These are phyloP conservation scores for Podila epigama DNA, from an alignment of 192 early-diverging fungal species.

Conservation along the genomic window DNA sequence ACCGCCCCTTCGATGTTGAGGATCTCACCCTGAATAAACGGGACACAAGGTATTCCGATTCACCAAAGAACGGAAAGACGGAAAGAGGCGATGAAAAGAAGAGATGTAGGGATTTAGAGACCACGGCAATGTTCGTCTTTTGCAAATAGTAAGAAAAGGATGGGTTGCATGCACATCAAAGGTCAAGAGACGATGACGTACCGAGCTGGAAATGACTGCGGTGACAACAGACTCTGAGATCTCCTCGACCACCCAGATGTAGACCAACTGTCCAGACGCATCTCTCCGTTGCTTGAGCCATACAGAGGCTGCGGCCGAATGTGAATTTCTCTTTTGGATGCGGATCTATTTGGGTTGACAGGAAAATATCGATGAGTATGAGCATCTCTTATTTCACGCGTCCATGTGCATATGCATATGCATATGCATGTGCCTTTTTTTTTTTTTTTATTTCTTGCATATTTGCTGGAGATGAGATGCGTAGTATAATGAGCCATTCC, in stretches of 20 bases:
- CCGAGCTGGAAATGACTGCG: slow-evolving; percentile 49
- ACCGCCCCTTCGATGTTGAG: slow-evolving; percentile 51
- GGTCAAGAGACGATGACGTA: slow-evolving; percentile 23
- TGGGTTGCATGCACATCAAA: background rate
- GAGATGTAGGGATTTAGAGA: no score
- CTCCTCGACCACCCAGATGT: slow-evolving; percentile 73
- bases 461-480: no score
- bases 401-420: no score
- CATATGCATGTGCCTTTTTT: no score
- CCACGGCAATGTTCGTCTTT: no score
- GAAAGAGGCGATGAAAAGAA: no score
- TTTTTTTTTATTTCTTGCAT: no score
- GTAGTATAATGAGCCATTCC: no score
- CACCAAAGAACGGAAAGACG: background rate
- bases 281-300: slow-evolving; percentile 68
- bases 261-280: slow-evolving; percentile 50
- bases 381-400: background rate
- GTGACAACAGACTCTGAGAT: slow-evolving; percentile 58
- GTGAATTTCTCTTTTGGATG: slow-evolving; percentile 60
- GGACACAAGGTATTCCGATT: background rate
- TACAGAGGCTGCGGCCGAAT: slow-evolving; percentile 63
- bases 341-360: slow-evolving; percentile 47
- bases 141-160: background rate
- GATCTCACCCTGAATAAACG: slow-evolving; percentile 51
- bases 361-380: background rate